These are phyloP conservation scores for Proliferodiscus dingleyae DNA, from an alignment of 2,329 filamentous ascomycete species.

Conservation along the genomic window DNA sequence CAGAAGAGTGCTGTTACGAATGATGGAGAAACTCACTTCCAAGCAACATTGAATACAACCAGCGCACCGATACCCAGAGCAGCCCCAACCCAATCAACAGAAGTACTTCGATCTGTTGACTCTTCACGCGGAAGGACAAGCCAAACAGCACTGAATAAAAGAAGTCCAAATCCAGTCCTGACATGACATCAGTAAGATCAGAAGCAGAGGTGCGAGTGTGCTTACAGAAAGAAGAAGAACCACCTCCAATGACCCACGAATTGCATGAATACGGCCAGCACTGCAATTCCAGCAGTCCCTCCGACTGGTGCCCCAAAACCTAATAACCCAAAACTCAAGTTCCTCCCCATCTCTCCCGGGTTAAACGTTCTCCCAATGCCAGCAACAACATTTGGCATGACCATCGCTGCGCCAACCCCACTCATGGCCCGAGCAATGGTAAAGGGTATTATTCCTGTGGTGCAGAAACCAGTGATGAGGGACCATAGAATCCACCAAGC, in stretches of 20 bases:
- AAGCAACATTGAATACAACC: conserved; percentile 46
- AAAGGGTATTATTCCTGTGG: conserved; percentile 37
- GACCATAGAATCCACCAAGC: conserved; percentile 40
- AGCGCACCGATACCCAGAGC: conserved; percentile 36
- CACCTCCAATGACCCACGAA: conserved; percentile 34
- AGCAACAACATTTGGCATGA: conserved; percentile 48
- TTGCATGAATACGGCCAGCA: conserved; percentile 35
- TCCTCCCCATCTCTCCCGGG: conserved; percentile 38
- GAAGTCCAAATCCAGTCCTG: conserved; percentile 5
- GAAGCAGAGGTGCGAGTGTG: neutral
- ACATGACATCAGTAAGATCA: neutral
- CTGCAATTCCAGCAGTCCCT: conserved; percentile 35
- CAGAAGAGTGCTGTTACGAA: neutral
- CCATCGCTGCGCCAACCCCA: conserved; percentile 44
- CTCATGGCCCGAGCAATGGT: conserved; percentile 40
- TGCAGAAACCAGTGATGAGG: conserved; percentile 41
- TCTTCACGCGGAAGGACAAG: conserved; percentile 11
- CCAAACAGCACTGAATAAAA: conserved; percentile 4
- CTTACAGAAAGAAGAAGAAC: conserved; percentile 20
- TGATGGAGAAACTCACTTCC: conserved; percentile 37
- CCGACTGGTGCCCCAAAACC: conserved; percentile 42
- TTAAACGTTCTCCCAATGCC: conserved; percentile 43
- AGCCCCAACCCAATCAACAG: conserved; percentile 38
- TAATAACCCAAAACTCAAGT: conserved; percentile 41
- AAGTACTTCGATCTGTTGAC: conserved; percentile 31